Base-by-base conservation (phyloP, 2,329 filamentous ascomycete species). In the Botrytis medusae region DNA sequence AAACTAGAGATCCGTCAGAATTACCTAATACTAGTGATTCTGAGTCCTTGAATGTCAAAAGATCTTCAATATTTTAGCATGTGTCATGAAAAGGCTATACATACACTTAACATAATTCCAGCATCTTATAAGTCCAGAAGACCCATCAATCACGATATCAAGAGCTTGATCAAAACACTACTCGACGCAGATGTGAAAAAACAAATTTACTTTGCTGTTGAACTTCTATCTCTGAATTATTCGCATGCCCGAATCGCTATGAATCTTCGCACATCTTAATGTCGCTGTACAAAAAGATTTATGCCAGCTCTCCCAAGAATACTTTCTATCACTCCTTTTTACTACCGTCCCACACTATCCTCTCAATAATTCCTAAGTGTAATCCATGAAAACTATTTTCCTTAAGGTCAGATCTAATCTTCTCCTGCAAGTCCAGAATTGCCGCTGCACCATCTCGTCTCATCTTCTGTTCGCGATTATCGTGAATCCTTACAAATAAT, bases 161-260 rank as follows among this genome's bases (percentile, higher is more conserved):
- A 8, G 22, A 61, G 12, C 12, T 16, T 25, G 12, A 1, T 18
- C 29, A 37, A 9, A 25, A 16, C 14, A 3, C 0, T 8, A 61
- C 22, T 40, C 25, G 12, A 34, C 7, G 4, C 4, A 34, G 18
- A 0, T 1, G 0, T 34, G 2, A 40, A n/a, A n/a, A 8, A 16
- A 7, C 6, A n/a, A 37, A 16, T 40, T 61, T 37, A n/a, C 16
- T 61, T n/a, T 4, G 59, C 32, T 14, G 6, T 60, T 29, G 51
- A 29, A 54, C 6, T 1, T n/a, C 16, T 18, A 54, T 16, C 7
- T 8, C 6, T 29, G n/a, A 54, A 18, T 37, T 2, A 4, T 4
- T 37, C 20, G 10, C 25, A 37, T 25, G 9, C 20, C 20, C 51
- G 12, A 29, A 54, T 29, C 2, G 22, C 7, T 40, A 16, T 40